Percentiles rank a stretch among this genome's conserved stretches.
Evolutionary conservation across 768 basidiomycete species (phyloP).

Genomic region (Leccinum longicurvipes): DNA sequence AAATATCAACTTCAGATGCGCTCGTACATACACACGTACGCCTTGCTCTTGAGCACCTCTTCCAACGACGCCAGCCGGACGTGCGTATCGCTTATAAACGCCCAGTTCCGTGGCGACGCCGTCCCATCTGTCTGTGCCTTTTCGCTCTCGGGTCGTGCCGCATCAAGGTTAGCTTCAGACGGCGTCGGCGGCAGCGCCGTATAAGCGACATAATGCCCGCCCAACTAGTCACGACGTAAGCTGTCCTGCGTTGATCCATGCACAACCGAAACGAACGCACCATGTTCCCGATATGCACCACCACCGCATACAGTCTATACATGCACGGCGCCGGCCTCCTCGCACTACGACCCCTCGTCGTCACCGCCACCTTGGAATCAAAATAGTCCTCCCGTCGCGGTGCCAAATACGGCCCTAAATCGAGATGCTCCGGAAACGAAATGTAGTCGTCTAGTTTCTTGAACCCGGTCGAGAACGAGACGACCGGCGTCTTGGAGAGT

Average conservation of each 20-base stretch:
- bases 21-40: slow-evolving; percentile 94
- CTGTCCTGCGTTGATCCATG: background rate
- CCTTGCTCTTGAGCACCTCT: slow-evolving; percentile 87
- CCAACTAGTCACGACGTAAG: slow-evolving; percentile 47
- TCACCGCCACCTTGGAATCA: slow-evolving; percentile 34
- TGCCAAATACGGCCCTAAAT: slow-evolving; percentile 82
- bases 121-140: slow-evolving; percentile 4
- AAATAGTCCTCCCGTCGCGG: slow-evolving; percentile 74
- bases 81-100: slow-evolving; percentile 85
- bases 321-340: slow-evolving; percentile 42
- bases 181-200: slow-evolving; percentile 58
- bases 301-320: slow-evolving; percentile 76
- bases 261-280: slow-evolving; percentile 39
- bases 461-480: slow-evolving; percentile 67
- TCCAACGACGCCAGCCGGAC: slow-evolving; percentile 80
- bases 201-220: slow-evolving; percentile 89
- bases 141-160: slow-evolving; percentile 4
- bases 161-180: slow-evolving; percentile 7
- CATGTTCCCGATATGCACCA: slow-evolving; percentile 87
- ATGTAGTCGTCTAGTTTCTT: slow-evolving; percentile 93
- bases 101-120: slow-evolving; percentile 67
- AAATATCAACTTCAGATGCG: slow-evolving; percentile 45
- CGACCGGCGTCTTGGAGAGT: slow-evolving; percentile 55
- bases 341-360: slow-evolving; percentile 19
- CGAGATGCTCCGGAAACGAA: slow-evolving; percentile 83